Evolutionary conservation across 306 rosid genomes (phyloP), one percentile per base, ranked within the genome.

Genomic region (Pterocarpus macrocarpus): DNA sequence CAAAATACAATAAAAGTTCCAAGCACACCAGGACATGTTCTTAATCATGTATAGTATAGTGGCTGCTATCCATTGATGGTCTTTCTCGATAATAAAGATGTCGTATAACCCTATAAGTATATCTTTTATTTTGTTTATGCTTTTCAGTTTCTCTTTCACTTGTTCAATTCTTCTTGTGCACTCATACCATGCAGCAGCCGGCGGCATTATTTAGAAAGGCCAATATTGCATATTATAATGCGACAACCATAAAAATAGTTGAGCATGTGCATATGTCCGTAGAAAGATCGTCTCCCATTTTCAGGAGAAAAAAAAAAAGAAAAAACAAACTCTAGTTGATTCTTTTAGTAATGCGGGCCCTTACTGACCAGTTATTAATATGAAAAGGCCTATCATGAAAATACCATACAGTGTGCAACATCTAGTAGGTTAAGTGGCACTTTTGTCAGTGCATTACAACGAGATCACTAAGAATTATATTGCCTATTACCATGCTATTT

Each of bases 131-230:
- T 22, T 22, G 28, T 32, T 11, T 61, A 11, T 61, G 7, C 14
- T 61, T 32, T 61, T 61, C 1, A 8, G 36, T 76, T 76, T 75
- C 8, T 47, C 49, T 34, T 59, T 61, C 71, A 33, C 47, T 43
- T 8, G 14, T 64, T 36, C 49, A 36, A 34, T 35, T 64, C 10
- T 34, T 35, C 47, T 12, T 15, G 11, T 64, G 10, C 11, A 12
- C 17, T 36, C 7, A 13, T 36, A 63, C 71, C 7, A 7, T 50
- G n/a, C 53, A 64, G 81, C 81, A 30, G 52, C 73, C 52, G 64
- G 38, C 30, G 59, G 64, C 81, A 50, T 76, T 34, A 15, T 63
- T 33, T 34, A 61, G 34, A n/a, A 56, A 52, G 38, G 22, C 7
- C 62, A 10, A 5, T 5, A 38, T 62, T 62, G 71, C 45, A 32